Percentiles rank a stretch among this genome's conserved stretches.
Conservation (phyloP, 352 stramenopile genomes). For the Phytophthora vignae region DNA sequence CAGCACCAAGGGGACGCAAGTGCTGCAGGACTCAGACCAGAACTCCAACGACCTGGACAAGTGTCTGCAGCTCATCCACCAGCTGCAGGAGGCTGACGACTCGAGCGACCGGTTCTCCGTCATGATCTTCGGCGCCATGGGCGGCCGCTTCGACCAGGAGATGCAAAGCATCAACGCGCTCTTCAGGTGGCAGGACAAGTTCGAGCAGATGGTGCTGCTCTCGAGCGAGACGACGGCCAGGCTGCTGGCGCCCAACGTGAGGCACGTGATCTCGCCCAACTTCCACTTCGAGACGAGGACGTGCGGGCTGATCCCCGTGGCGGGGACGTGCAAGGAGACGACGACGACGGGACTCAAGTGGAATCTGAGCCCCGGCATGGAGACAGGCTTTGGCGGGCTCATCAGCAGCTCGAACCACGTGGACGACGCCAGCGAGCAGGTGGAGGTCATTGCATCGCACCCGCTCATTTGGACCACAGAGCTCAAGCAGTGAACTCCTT, state of each 20-base stretch:
- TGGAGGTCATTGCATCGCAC: slow-evolving; percentile 76
- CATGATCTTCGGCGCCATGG: slow-evolving; percentile 95
- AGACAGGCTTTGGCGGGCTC: slow-evolving; percentile 80
- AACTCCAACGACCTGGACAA: slow-evolving; percentile 97
- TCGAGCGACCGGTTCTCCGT: slow-evolving; percentile 64
- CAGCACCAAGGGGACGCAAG: slow-evolving; percentile 52
- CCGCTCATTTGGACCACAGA: slow-evolving; percentile 92
- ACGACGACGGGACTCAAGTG: slow-evolving; percentile 93
- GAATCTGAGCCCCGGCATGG: slow-evolving; percentile 71
- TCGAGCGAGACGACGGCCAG: slow-evolving; percentile 91
- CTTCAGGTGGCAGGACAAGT: slow-evolving; percentile 87
- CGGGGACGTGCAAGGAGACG: slow-evolving; percentile 72
- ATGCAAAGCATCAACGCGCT: slow-evolving; percentile 96
- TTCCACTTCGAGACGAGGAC: slow-evolving; percentile 92
- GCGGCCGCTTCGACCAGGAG: slow-evolving; percentile 97
- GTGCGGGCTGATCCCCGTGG: slow-evolving; percentile 95
- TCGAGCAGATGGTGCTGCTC: slow-evolving; percentile 88
- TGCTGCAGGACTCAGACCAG: slow-evolving; percentile 89
- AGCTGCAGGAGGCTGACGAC: slow-evolving; percentile 35
- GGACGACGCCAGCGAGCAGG: slow-evolving; percentile 45
- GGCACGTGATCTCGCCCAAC: slow-evolving; percentile 84
- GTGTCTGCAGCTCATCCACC: slow-evolving; percentile 71
- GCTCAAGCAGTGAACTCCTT: slow-evolving; percentile 42
- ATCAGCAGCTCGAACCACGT: slow-evolving; percentile 90
- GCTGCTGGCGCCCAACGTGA: slow-evolving; percentile 69